Base-by-base conservation (phyloP, 1,139 yeast species). In the Meyerozyma sp. region DNA sequence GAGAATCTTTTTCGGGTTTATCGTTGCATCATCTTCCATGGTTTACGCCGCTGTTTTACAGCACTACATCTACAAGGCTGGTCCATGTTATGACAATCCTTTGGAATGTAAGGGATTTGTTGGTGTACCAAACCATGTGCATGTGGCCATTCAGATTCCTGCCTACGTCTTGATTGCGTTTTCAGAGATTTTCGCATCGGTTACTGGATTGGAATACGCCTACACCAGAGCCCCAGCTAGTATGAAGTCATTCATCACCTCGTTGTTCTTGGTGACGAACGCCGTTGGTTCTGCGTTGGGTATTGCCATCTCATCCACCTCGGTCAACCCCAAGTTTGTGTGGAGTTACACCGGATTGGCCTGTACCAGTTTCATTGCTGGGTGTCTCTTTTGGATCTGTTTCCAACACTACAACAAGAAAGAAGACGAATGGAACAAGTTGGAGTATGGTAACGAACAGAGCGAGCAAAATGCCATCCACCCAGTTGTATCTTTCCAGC, bases 11-110 rank as follows among this genome's bases (percentile, higher is more conserved):
- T 70, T 73, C 51, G 96, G 97, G 10, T 89, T 89, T 69, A 63
- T 83, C 63, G 71, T 86, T 46, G 90, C 84, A 43, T 64, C 90
- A 6, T 56, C 75, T 36, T 77, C 95, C 35, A 84, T 86, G 82
- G 77, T 81, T 30, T 81, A 84, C 58, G 94, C 95, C 44, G 93
- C 95, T 13, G 82, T 86, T 37, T 74, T 87, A 51, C 96, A 90
- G 67, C 79, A 81, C 58, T 71, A 70, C 58, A 82, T 90, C 50
- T 89, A 89, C 68, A 60, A 66, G 40, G 71, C 86, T 7, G 89
- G 89, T 20, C 93, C 94, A 46, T 88, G 95, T 75, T 88, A 81
- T 54, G 78, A 81, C 48, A 52, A 57, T 44, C 91, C 94, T 38
- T 48, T 44, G 47, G 44, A 42, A 2, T 54, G 59, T 46, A 50